Evolutionary conservation across 345 rosid genomes (phyloP), one percentile per base, ranked within the genome.

Genomic region (Laguncularia racemosa): DNA sequence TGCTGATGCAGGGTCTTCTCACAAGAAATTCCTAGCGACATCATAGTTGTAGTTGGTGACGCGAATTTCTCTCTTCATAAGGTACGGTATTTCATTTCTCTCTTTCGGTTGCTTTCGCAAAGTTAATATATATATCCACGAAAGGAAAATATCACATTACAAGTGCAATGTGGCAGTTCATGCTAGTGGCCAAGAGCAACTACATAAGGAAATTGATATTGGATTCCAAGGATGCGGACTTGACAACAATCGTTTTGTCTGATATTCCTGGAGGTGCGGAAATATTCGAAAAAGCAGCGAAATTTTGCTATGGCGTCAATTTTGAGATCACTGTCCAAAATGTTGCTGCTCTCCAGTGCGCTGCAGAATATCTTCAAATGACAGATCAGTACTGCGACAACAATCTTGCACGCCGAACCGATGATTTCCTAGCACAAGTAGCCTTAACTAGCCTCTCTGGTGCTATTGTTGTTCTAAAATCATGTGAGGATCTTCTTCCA

Each of bases 301-400:
- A 89, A 16, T 93, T 93, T 77, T 93, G 99, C 70, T 93, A 93
- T 57, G 85, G 97, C 0, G 86, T 93, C 53, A 93, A 93, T 79
- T 93, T 93, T 17, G 99, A 93, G 67, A 89, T 89, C 66, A 93
- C 96, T 0, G 97, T 93, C 10, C 89, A 93, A 46, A 93, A 93
- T 71, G 95, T 89, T 15, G 97, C 96, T 1, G 89, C 95, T 48
- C 91, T 93, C 47, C 88, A 73, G 14, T 93, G 99, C 52, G 91
- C 99, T 0, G 93, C 91, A 0, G 97, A 89, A 73, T 86, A 78
- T 64, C 91, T 93, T 4, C 81, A 93, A 60, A 93, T 93, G 99
- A 86, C 89, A 0, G 91, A 89, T 38, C 66, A 64, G 12, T 93
- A 83, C 56, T 85, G 96, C 61, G 82, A 73, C 56, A 78, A 58